Evolutionary conservation across 2,329 filamentous ascomycete species (phyloP), one percentile per base, ranked within the genome.

Genomic region (Penicillium sp.): DNA sequence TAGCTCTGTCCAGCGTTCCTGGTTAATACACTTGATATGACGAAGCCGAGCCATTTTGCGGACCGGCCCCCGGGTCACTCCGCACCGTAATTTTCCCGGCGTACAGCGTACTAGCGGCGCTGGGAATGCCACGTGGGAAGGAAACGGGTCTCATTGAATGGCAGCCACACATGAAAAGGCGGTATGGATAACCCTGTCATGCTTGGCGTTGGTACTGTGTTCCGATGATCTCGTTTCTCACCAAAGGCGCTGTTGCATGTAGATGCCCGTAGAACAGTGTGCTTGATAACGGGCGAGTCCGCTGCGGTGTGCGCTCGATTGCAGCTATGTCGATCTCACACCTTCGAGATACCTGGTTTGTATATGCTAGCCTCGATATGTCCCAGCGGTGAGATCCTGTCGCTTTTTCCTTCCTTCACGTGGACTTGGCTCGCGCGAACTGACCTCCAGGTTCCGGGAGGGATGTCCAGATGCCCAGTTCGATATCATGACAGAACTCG

Each of bases 401-500:
- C 16, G 33, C 21, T 11, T 38, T 41, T 29, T 9, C 9, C 33
- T 49, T 48, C 33, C 33, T 49, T 31, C 16, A 16, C 19, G 8
- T 47, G 40, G 40, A 46, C 40, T 46, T 38, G 33, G 33, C n/a
- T 53, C 21, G n/a, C 23, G n/a, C 36, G 34, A 40, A 41, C 44
- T 29, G 40, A 23, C 21, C 9, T 39, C 45, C 36, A 27, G 21
- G 6, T 46, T 16, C 21, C 11, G 25, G 7, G 31, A 52, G 29
- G 11, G 45, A 57, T 52, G n/a, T 3, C 13, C 27, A 25, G 45
- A 57, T 52, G n/a, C 5, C 9, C 27, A 25, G n/a, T 13, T 27
- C 10, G 34, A 45, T 10, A 48, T 70, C 65, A 72, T 49, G 70
- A 66, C 29, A 73, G 57, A 25, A 73, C 70, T 23, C 68, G 67